Percentiles rank a stretch among this genome's conserved stretches.
Evolutionary conservation across 495 filamentous ascomycete species (phyloP).

Genomic region (Penicillium ucsense): DNA sequence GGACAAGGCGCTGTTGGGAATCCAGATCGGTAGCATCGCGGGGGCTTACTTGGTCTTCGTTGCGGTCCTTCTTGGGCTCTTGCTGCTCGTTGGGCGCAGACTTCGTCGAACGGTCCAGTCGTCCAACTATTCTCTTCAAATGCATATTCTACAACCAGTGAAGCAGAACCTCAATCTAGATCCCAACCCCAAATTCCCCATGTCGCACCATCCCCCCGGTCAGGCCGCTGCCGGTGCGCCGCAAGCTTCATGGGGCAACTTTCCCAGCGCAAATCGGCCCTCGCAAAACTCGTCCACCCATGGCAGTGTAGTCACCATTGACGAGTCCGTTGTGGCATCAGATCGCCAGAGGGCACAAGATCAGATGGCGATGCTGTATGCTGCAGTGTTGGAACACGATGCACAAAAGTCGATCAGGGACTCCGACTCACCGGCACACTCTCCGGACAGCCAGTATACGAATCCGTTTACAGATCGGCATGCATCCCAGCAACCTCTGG

Average conservation of each 20-base stretch:
- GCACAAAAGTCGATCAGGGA: conserved; percentile 42
- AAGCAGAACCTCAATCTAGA: conserved; percentile 40
- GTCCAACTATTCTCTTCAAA: conserved; percentile 42
- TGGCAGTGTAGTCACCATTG: conserved; percentile 53
- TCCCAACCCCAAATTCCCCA: conserved; percentile 37
- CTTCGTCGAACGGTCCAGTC: conserved; percentile 44
- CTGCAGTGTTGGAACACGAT: conserved; percentile 83
- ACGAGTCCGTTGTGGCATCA: conserved; percentile 61
- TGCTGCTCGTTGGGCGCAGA: conserved; percentile 56
- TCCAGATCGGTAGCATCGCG: conserved; percentile 68
- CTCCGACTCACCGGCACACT: conserved; percentile 17
- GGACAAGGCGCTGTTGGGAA: conserved; percentile 54
- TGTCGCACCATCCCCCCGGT: conserved; percentile 31
- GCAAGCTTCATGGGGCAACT: conserved; percentile 31
- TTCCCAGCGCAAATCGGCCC: conserved; percentile 22
- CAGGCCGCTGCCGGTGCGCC: conserved; percentile 27
- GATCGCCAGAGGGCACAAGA: conserved; percentile 64
- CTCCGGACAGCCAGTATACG: conserved; percentile 26
- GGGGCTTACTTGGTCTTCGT: conserved; percentile 70
- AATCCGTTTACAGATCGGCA: conserved; percentile 31
- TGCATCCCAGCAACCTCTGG: conserved; percentile 10
- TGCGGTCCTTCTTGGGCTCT: conserved; percentile 52
- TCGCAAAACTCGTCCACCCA: conserved; percentile 28
- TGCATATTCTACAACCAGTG: conserved; percentile 53
- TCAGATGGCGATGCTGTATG: conserved; percentile 84